Conservation (phyloP, 2,329 filamentous ascomycete genomes). For the Alternaria infectoria region DNA sequence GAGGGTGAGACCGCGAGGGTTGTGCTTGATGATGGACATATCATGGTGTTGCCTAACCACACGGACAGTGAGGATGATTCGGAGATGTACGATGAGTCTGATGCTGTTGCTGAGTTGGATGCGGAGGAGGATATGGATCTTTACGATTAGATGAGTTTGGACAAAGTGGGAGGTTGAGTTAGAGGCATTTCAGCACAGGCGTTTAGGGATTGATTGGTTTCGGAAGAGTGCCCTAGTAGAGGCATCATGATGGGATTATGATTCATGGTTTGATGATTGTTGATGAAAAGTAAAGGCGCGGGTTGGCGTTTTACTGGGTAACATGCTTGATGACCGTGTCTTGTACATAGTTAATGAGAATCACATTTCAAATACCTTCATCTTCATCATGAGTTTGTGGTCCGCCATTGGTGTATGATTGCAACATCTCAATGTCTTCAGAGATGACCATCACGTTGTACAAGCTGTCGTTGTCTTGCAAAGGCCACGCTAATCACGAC, state of each 20-base stretch:
- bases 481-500: not conserved
- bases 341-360: conserved; percentile 21
- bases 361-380: not conserved
- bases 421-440: no score
- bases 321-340: not conserved
- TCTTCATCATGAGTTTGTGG: not conserved
- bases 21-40: conserved; percentile 77
- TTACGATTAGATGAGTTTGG: conserved; percentile 62
- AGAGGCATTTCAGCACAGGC: conserved; percentile 15
- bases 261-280: conserved; percentile 9
- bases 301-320: conserved; percentile 2
- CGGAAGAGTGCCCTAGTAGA: not conserved
- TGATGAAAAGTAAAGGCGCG: not conserved
- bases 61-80: conserved; percentile 70
- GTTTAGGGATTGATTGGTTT: conserved; percentile 7
- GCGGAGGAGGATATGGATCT: conserved; percentile 65
- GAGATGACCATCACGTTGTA: no score
- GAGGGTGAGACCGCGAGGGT: conserved; percentile 87
- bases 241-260: conserved; percentile 6
- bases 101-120: conserved; percentile 73
- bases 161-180: not conserved
- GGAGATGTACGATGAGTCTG: conserved; percentile 77
- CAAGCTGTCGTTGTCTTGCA: not conserved
- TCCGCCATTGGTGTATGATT: no score
- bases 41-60: conserved; percentile 85